A percentile compares a stretch with the other conserved stretches of the same genome.
Evolutionary conservation across 495 filamentous ascomycete species (phyloP).

Genomic region (Cetradonia linearis): DNA sequence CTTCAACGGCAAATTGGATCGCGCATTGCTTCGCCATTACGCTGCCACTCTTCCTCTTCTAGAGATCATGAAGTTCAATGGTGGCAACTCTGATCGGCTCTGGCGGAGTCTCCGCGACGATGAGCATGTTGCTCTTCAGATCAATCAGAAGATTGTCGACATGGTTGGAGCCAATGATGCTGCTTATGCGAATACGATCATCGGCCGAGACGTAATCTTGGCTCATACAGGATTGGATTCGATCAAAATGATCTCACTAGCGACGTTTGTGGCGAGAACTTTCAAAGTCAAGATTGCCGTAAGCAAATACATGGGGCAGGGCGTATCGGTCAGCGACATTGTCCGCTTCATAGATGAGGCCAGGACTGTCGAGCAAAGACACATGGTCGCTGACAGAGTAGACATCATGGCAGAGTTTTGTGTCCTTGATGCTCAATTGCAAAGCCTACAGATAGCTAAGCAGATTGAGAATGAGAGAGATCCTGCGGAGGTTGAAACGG

Average conservation of each 20-base stretch:
- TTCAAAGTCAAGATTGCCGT: conserved; percentile 27
- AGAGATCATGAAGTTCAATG: conserved; percentile 14
- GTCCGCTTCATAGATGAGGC: conserved; percentile 17
- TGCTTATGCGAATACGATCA: conserved; percentile 15
- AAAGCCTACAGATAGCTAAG: conserved; percentile 11
- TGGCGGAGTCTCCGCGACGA: conserved; percentile 12
- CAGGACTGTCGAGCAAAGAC: too few relatives aligned
- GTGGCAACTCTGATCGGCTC: neutral
- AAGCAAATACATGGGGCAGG: too few relatives aligned
- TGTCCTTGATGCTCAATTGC: too few relatives aligned
- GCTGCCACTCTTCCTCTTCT: conserved; percentile 18
- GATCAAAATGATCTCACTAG: conserved; percentile 28
- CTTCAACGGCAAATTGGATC: conserved; percentile 36
- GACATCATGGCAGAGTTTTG: too few relatives aligned
- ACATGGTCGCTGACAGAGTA: too few relatives aligned
- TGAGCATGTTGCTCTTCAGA: conserved; percentile 22
- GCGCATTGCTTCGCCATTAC: conserved; percentile 26
- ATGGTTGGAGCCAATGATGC: conserved; percentile 21
- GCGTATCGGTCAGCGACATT: too few relatives aligned
- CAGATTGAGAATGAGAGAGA: too few relatives aligned
- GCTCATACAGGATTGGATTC: conserved; percentile 29
- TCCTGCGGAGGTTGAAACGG: too few relatives aligned
- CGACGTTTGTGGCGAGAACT: conserved; percentile 25
- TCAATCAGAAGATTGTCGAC: conserved; percentile 23
- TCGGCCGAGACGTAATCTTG: conserved; percentile 25